Evolutionary conservation across 192 early-diverging fungal genomes (phyloP), one percentile per base, ranked within the genome.

Genomic region (Geranomyces variabilis): DNA sequence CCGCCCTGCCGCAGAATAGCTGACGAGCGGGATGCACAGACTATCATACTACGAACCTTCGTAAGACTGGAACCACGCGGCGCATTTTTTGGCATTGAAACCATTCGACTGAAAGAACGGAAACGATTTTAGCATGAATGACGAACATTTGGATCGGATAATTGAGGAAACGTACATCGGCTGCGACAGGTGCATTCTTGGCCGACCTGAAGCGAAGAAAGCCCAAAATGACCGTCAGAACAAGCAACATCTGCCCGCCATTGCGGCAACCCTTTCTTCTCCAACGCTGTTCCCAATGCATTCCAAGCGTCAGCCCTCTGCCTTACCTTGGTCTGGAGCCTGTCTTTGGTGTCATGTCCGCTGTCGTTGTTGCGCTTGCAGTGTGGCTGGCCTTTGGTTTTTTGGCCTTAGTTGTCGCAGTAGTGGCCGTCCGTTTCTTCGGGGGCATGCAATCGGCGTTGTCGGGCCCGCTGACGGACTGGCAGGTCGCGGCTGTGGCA

Each of bases 371-470:
- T 26, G 58, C 58, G 15, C 9, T 60, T 7, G 51, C 26, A 28
- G 51, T 24, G 31, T 17, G 15, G 58, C 9, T 60, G 58, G 58
- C 24, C 33, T 21, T 64, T 7, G 17, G 4, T 29, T 46, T 41
- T 45, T 64, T 64, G 15, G 63, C 51, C 51, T 53, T 53, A 3
- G 51, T 24, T 33, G 58, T 60, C 29, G 58, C 29, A 29, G 58
- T 46, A 19, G 63, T 64, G 63, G 63, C n/a, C 33, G 41, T 64
- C 21, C 44, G 34, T 29, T 46, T 41, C 28, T 64, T 64, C 43
- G 63, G 63, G 14, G 63, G 63, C 63, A 64, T 64, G 29, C 19
- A 28, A 55, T 55, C 36, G 36, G 36, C 10, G 51, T 55, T 55
- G 7, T 55, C 7, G 26, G 51, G 51, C 51, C 51, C 19, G 26